These are phyloP conservation scores for Epichloe coenophiala DNA, from an alignment of 2,329 filamentous ascomycete species.

Conservation along the genomic window DNA sequence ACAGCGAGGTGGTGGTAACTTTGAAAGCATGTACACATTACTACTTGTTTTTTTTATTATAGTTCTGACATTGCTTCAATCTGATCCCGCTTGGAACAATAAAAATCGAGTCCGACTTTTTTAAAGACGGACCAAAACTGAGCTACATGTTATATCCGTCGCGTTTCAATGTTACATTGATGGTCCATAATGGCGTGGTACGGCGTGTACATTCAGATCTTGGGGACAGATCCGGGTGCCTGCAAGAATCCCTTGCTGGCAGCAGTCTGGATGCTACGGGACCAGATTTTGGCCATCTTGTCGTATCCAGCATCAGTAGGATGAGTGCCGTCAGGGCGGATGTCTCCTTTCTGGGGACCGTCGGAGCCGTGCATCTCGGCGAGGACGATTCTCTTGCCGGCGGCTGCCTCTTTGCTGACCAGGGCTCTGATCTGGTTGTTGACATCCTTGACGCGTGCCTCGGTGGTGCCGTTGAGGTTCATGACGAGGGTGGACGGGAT, in stretches of 20 bases:
- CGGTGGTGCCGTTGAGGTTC: slow-evolving; percentile 16
- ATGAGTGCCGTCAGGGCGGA: slow-evolving; percentile 25
- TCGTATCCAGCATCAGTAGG: slow-evolving; percentile 24
- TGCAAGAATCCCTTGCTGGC: slow-evolving; percentile 12
- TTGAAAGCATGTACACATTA: too few relatives aligned
- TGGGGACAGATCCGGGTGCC: slow-evolving; percentile 6
- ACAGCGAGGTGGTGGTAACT: too few relatives aligned
- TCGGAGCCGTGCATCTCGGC: slow-evolving; percentile 25
- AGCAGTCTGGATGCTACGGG: slow-evolving; percentile 15
- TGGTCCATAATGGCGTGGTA: too few relatives aligned
- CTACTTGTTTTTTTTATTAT: too few relatives aligned
- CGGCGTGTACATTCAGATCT: neutral
- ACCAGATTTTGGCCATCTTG: slow-evolving; percentile 29
- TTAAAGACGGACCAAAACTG: too few relatives aligned
- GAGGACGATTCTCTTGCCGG: slow-evolving; percentile 21
- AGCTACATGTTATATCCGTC: too few relatives aligned
- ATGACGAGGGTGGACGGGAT: slow-evolving; percentile 26
- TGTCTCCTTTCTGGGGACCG: slow-evolving; percentile 18
- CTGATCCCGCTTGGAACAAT: too few relatives aligned
- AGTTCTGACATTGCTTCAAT: too few relatives aligned
- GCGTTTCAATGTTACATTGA: too few relatives aligned
- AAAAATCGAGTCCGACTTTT: too few relatives aligned
- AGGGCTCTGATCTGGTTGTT: slow-evolving; percentile 21
- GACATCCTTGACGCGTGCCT: slow-evolving; percentile 16
- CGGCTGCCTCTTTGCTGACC: slow-evolving; percentile 12